These are phyloP conservation scores for Pelargonium myrrhifolium DNA, from an alignment of 441 rosid species.

Conservation along the genomic window DNA sequence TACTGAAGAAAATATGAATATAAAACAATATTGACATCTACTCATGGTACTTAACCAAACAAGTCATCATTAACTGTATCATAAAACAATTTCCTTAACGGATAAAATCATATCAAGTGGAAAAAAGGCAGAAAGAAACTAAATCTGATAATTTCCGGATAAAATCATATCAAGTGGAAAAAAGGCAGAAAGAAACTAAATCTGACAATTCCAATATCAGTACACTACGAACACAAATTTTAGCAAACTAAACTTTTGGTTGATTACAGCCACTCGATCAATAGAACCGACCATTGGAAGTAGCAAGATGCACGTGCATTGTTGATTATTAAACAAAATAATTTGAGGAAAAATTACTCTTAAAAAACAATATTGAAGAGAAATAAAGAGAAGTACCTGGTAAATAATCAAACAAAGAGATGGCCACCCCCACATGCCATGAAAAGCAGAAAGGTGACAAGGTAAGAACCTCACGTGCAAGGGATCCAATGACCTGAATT, in stretches of 20 bases:
- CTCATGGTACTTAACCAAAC: neutral
- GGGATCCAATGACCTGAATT: slow-evolving; percentile 37
- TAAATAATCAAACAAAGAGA: slow-evolving; percentile 7
- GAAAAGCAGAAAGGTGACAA: slow-evolving; percentile 23
- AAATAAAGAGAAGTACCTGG: neutral
- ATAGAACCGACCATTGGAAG: slow-evolving; percentile 5
- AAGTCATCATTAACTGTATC: neutral
- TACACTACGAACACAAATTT: slow-evolving; percentile 1
- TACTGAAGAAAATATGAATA: too few species aligned
- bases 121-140: neutral
- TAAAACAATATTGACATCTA: neutral
- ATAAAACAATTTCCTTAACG: neutral
- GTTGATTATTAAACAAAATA: slow-evolving; percentile 21
- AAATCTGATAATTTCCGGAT: neutral
- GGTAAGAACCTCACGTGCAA: slow-evolving; percentile 42
- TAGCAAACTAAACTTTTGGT: slow-evolving; percentile 6
- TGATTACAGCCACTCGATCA: slow-evolving; percentile 3
- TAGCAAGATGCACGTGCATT: slow-evolving; percentile 6
- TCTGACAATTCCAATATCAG: neutral
- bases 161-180: neutral
- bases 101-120: neutral
- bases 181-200: neutral
- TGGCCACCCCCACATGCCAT: slow-evolving; percentile 36
- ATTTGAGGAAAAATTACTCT: slow-evolving; percentile 1
- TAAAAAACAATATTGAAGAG: neutral